These are phyloP conservation scores for Apiotrichum montevideense DNA, from an alignment of 1,284 basidiomycete species.

Conservation along the genomic window DNA sequence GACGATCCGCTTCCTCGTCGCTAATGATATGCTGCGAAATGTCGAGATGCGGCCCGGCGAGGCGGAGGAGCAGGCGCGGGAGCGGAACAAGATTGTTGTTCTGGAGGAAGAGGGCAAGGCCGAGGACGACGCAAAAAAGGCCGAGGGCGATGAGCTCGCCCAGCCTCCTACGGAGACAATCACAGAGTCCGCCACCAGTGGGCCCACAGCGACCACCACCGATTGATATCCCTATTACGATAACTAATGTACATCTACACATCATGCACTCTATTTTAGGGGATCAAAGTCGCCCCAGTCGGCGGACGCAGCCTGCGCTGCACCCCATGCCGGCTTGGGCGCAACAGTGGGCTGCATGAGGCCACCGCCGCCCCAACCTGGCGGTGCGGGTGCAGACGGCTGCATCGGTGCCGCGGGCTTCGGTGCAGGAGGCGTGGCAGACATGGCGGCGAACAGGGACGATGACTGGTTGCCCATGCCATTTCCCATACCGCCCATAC, in stretches of 20 bases:
- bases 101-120: conserved; percentile 1
- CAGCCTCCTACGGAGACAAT: not conserved
- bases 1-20: conserved; percentile 83
- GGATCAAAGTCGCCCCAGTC: conserved; percentile 48
- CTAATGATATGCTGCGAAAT: conserved; percentile 78
- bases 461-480: not conserved
- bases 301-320: conserved; percentile 11
- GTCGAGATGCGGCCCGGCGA: conserved; percentile 80
- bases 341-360: conserved; percentile 40
- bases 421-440: conserved; percentile 1
- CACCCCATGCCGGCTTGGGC: conserved; percentile 28
- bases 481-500: not conserved
- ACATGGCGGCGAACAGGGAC: conserved; percentile 2
- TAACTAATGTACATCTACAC: not conserved
- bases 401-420: conserved; percentile 1
- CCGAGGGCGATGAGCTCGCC: no score
- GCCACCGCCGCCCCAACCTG: conserved; percentile 33
- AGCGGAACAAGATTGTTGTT: conserved; percentile 25
- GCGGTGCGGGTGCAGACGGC: conserved; percentile 15
- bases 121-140: not conserved
- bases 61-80: conserved; percentile 55
- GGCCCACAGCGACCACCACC: not conserved
- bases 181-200: not conserved
- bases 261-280: conserved; percentile 17
- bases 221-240: no score